Evolutionary conservation across 805 yeast species (phyloP).

Genomic region (Vanderwaltozyma polyspora): DNA sequence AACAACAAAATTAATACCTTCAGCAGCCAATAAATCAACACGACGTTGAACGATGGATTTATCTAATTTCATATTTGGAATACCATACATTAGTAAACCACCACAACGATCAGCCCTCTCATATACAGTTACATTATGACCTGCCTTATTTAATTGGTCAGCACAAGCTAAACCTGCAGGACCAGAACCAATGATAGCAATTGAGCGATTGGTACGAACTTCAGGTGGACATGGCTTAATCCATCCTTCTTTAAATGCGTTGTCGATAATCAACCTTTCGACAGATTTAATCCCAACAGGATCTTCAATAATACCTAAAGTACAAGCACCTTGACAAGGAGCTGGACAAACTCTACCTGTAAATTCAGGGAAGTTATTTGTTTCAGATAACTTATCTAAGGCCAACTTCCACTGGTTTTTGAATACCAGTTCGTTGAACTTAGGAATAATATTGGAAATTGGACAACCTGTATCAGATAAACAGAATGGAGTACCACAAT

Average conservation of each 20-base stretch:
- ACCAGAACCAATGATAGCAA: constrained; percentile 91
- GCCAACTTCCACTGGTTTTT: constrained; percentile 93
- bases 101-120: constrained; percentile 95
- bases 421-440: constrained; percentile 95
- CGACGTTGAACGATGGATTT: constrained; percentile 88
- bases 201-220: constrained; percentile 68
- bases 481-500: constrained; percentile 99
- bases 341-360: constrained; percentile 98
- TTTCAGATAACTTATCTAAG: constrained; percentile 79
- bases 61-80: constrained; percentile 97
- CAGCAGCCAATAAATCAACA: constrained; percentile 78
- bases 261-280: constrained; percentile 92
- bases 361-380: constrained; percentile 97
- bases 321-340: constrained; percentile 97
- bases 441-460: constrained; percentile 90
- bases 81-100: constrained; percentile 97
- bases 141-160: constrained; percentile 93
- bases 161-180: constrained; percentile 97
- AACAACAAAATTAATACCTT: constrained; percentile 73
- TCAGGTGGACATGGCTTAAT: constrained; percentile 73
- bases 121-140: constrained; percentile 82
- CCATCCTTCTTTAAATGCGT: constrained; percentile 96
- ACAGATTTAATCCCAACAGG: constrained; percentile 95
- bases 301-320: constrained; percentile 82
- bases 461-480: constrained; percentile 98